Evolutionary conservation across 371 early-diverging fungal species (phyloP).

Genomic region (Mortierella sp.): DNA sequence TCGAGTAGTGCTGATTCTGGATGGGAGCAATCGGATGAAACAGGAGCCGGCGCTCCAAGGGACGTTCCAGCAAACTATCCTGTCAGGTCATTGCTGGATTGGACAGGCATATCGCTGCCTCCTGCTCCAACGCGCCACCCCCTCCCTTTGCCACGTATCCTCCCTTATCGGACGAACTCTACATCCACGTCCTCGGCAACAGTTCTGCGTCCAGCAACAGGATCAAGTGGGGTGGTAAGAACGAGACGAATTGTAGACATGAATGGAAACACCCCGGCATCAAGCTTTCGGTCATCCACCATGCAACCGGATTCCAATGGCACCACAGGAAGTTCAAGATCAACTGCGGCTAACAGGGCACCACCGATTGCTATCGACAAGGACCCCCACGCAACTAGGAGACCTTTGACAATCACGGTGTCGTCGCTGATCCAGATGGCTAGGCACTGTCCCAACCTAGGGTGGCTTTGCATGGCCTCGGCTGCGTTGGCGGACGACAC

Average conservation of each 20-base stretch:
- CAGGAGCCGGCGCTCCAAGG: not conserved
- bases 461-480: slow-evolving; percentile 65
- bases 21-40: not conserved
- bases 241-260: not conserved
- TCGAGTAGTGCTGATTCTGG: not conserved
- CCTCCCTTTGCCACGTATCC: not conserved
- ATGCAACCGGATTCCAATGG: not conserved
- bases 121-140: not conserved
- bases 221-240: not conserved
- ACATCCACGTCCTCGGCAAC: slow-evolving; percentile 17
- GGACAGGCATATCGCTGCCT: not conserved
- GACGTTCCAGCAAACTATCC: not conserved
- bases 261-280: too few species aligned
- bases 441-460: slow-evolving; percentile 63
- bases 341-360: not conserved
- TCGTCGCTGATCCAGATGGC: slow-evolving; percentile 71
- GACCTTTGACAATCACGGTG: slow-evolving; percentile 64
- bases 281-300: not conserved
- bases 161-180: not conserved
- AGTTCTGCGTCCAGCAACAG: not conserved
- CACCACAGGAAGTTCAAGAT: not conserved
- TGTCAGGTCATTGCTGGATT: not conserved
- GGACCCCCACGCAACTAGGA: slow-evolving; percentile 21
- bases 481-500: slow-evolving; percentile 65
- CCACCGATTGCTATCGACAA: not conserved